phyloP scores from a whole-genome alignment of 148 eudicot species.

The Rhododendron mucronatum region DNA sequence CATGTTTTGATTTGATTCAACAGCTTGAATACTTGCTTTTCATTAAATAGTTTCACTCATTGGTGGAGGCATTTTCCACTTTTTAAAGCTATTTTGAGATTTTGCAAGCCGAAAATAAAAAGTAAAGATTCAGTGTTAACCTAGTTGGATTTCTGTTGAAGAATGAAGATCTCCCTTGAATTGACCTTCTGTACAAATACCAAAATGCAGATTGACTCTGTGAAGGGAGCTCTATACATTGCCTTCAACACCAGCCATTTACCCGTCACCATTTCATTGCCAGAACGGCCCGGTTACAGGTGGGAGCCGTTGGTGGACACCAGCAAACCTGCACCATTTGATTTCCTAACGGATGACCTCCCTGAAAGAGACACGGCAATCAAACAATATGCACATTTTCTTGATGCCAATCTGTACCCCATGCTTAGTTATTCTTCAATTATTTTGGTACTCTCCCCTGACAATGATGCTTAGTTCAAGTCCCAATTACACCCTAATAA shows the following conservation, averaged over 20 bases:
- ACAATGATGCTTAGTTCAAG: conserved; percentile 16
- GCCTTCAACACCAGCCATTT: conserved; percentile 94
- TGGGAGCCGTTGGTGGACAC: conserved; percentile 96
- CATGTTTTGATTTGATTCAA: neutral
- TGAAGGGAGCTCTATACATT: conserved; percentile 69
- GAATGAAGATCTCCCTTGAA: neutral
- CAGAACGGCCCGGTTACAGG: conserved; percentile 71
- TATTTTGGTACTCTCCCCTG: conserved; percentile 56
- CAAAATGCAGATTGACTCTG: conserved; percentile 64
- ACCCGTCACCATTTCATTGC: conserved; percentile 54
- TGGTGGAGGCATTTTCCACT: neutral
- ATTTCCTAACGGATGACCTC: conserved; percentile 60
- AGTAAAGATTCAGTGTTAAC: neutral
- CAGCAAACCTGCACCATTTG: conserved; percentile 78
- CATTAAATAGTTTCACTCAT: neutral
- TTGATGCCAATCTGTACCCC: conserved; percentile 73
- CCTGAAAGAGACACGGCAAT: conserved; percentile 50
- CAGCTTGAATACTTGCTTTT: neutral
- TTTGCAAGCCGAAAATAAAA: neutral
- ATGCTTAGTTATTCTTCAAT: conserved; percentile 95
- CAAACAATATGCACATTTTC: conserved; percentile 69
- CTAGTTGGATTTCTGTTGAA: neutral
- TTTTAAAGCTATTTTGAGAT: neutral
- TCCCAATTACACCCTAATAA: neutral
- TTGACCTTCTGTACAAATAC: neutral